phyloP scores from a whole-genome alignment of 441 rosid species.

The Macaranga tanarius region DNA sequence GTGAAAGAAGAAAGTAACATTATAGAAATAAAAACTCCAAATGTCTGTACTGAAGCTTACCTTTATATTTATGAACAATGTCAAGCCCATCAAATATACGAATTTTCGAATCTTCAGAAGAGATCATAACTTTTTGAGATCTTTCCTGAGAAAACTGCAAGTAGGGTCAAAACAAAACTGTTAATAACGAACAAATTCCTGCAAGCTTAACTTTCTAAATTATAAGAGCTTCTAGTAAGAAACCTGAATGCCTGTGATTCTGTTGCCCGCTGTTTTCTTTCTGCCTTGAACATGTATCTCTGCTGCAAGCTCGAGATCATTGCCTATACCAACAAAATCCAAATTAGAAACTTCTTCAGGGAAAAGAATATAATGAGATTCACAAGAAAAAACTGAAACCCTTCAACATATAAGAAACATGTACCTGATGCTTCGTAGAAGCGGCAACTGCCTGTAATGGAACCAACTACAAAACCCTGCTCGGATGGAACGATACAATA shows the following conservation, averaged over 20 bases:
- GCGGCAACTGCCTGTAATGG: slow-evolving; percentile 63
- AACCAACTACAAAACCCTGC: slow-evolving; percentile 78
- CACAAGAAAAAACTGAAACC: no score
- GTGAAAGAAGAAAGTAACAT: no score
- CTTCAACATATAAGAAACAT: background rate
- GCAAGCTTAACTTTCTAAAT: background rate
- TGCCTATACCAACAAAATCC: slow-evolving; percentile 30
- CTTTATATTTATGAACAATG: slow-evolving; percentile 63
- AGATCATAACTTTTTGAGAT: slow-evolving; percentile 54
- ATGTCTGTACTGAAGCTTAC: slow-evolving; percentile 27
- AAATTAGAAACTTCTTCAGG: slow-evolving; percentile 6
- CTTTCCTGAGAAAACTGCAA: slow-evolving; percentile 60
- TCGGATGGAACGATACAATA: slow-evolving; percentile 13
- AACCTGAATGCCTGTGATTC: slow-evolving; percentile 78
- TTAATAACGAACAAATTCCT: slow-evolving; percentile 15
- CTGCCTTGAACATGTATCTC: slow-evolving; percentile 47
- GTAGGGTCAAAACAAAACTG: slow-evolving; percentile 20
- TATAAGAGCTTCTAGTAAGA: slow-evolving; percentile 15
- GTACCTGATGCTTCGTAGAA: slow-evolving; percentile 61
- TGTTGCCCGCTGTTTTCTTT: slow-evolving; percentile 47
- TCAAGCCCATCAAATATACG: slow-evolving; percentile 53
- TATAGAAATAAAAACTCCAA: no score
- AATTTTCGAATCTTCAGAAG: slow-evolving; percentile 76
- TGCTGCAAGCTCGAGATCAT: slow-evolving; percentile 47
- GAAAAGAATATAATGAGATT: background rate